phyloP scores from a whole-genome alignment of 176 grass and related monocot species.

The Bromus sterilis region DNA sequence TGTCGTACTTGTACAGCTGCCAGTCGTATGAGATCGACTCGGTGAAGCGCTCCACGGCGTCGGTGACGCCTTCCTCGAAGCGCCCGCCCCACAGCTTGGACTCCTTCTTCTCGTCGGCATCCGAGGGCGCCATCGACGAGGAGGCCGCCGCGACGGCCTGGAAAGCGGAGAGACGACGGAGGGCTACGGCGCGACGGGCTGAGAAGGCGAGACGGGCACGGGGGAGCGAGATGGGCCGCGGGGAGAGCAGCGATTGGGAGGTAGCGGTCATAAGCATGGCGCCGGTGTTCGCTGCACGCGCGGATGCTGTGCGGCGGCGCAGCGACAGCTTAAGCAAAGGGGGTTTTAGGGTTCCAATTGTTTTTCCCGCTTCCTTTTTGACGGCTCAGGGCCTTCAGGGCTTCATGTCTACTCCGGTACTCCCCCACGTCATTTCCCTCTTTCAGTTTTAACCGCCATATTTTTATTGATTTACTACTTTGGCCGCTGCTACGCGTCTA shows the following conservation, averaged over 20 bases:
- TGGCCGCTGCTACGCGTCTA: too few species aligned
- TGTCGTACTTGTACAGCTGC: constrained; percentile 95
- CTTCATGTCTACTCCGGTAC: too few species aligned
- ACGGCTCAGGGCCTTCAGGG: too few species aligned
- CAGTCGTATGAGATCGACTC: constrained; percentile 92
- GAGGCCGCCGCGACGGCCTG: constrained; percentile 1
- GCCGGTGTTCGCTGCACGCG: background rate
- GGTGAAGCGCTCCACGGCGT: constrained; percentile 71
- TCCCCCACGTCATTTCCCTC: too few species aligned
- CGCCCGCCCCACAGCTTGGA: constrained; percentile 73
- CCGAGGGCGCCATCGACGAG: constrained; percentile 22
- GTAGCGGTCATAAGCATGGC: constrained; percentile 20
- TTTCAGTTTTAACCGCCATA: too few species aligned
- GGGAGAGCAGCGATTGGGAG: constrained; percentile 39
- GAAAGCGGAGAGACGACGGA: constrained; percentile 3
- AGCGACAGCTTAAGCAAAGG: too few species aligned
- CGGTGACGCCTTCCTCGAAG: constrained; percentile 68
- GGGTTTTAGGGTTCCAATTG: too few species aligned
- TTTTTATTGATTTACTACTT: too few species aligned
- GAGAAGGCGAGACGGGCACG: background rate
- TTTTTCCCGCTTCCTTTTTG: too few species aligned
- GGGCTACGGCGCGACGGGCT: background rate
- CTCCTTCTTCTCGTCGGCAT: constrained; percentile 49
- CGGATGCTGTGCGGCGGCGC: constrained; percentile 5
- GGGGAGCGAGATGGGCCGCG: background rate